A percentile compares a stretch with the other conserved stretches of the same genome.
These are phyloP conservation scores for Chrysanthemum lavandulifolium DNA, from an alignment of 129 eudicot genomes.

Conservation along the genomic window DNA sequence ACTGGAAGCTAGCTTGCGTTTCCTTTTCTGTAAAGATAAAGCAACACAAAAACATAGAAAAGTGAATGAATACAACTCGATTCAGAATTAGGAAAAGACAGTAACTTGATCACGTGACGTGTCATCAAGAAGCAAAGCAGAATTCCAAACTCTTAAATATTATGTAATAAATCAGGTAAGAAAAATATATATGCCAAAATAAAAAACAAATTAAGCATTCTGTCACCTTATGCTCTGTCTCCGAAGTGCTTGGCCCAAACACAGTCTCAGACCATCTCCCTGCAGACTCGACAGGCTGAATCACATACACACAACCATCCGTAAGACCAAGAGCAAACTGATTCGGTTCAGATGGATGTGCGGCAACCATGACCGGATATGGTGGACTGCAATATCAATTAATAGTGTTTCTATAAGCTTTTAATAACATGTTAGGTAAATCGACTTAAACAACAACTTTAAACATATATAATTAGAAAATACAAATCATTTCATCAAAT, in stretches of 20 bases:
- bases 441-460: too few species aligned
- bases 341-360: conserved; percentile 74
- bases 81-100: conserved; percentile 2
- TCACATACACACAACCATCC: conserved; percentile 67
- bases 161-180: background rate
- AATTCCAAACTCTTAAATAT: background rate
- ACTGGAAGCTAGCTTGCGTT: conserved; percentile 30
- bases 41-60: too few species aligned
- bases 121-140: conserved; percentile 21
- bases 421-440: too few species aligned
- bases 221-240: conserved; percentile 53
- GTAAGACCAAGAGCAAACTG: conserved; percentile 85
- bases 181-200: background rate
- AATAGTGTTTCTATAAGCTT: too few species aligned
- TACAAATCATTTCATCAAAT: too few species aligned
- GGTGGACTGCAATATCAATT: conserved; percentile 35
- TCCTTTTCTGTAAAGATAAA: background rate
- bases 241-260: conserved; percentile 47
- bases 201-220: conserved; percentile 5
- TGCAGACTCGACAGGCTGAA: conserved; percentile 80
- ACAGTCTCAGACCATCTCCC: conserved; percentile 68
- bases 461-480: too few species aligned
- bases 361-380: conserved; percentile 70
- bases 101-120: conserved; percentile 34
- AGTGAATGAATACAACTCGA: too few species aligned